These are phyloP conservation scores for Arctium minus DNA, from an alignment of 129 eudicot species.

Conservation along the genomic window DNA sequence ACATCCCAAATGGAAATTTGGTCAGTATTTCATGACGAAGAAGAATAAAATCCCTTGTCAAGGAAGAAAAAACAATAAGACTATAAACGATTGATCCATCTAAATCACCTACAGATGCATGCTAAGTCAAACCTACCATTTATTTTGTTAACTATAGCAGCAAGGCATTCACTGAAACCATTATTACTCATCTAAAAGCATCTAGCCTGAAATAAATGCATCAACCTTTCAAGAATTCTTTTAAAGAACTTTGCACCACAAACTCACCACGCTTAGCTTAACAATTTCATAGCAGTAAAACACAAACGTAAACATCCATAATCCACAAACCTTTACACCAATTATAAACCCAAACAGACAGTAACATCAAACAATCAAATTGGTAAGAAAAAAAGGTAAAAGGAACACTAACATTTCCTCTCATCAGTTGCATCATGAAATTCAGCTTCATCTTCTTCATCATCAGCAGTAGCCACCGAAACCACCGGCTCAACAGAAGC, in stretches of 20 bases:
- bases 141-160: neutral
- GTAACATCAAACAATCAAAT: constrained; percentile 5
- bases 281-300: neutral
- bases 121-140: neutral
- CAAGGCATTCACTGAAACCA: neutral
- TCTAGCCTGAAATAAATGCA: neutral
- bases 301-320: neutral
- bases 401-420: constrained; percentile 42
- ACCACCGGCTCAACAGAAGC: constrained; percentile 30
- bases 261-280: neutral
- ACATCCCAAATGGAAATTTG: neutral
- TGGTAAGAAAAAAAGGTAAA: neutral
- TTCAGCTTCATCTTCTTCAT: constrained; percentile 49
- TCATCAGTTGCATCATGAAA: constrained; percentile 65
- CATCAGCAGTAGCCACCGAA: constrained; percentile 40
- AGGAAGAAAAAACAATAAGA: neutral
- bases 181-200: neutral
- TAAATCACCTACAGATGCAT: neutral
- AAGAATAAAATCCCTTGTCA: neutral
- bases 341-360: neutral
- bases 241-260: neutral
- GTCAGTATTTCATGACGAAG: neutral
- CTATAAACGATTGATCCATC: neutral
- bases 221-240: neutral
- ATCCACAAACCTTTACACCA: neutral